Evolutionary conservation across 169 alveolate species (phyloP).

Genomic region (Plasmodium vivax): DNA sequence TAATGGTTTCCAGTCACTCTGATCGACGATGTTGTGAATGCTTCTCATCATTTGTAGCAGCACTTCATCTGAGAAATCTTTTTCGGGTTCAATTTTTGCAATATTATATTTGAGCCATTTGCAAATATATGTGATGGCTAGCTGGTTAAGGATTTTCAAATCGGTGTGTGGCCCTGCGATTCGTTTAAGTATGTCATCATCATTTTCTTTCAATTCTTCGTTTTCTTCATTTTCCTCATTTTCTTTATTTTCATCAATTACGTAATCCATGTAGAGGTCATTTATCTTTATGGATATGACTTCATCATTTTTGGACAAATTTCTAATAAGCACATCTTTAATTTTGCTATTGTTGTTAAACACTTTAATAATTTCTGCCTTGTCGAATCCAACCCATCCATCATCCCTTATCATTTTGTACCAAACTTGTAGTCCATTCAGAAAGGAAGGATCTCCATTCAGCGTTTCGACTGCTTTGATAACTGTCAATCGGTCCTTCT

Average conservation of each 20-base stretch:
- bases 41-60: constrained; percentile 90
- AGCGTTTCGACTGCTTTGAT: constrained; percentile 54
- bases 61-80: constrained; percentile 84
- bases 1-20: constrained; percentile 91
- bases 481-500: constrained; percentile 46
- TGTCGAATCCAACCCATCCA: constrained; percentile 74
- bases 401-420: constrained; percentile 70
- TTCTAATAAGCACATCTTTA: constrained; percentile 57
- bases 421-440: constrained; percentile 70
- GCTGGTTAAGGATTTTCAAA: constrained; percentile 84
- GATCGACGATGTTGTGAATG: constrained; percentile 88
- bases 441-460: constrained; percentile 45
- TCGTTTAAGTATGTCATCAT: constrained; percentile 28
- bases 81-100: constrained; percentile 88
- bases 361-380: constrained; percentile 64
- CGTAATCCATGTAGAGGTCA: constrained; percentile 71
- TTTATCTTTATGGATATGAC: constrained; percentile 68
- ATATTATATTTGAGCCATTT: constrained; percentile 90
- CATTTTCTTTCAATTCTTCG: constrained; percentile 39
- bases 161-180: constrained; percentile 87
- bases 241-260: constrained; percentile 40
- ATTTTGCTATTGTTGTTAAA: constrained; percentile 49
- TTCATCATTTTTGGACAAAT: constrained; percentile 72
- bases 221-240: constrained; percentile 60
- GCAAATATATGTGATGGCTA: constrained; percentile 86